Evolutionary conservation across 2,329 filamentous ascomycete genomes (phyloP), one percentile per base, ranked within the genome.

Genomic region (Graphiopsis chlorocephala): DNA sequence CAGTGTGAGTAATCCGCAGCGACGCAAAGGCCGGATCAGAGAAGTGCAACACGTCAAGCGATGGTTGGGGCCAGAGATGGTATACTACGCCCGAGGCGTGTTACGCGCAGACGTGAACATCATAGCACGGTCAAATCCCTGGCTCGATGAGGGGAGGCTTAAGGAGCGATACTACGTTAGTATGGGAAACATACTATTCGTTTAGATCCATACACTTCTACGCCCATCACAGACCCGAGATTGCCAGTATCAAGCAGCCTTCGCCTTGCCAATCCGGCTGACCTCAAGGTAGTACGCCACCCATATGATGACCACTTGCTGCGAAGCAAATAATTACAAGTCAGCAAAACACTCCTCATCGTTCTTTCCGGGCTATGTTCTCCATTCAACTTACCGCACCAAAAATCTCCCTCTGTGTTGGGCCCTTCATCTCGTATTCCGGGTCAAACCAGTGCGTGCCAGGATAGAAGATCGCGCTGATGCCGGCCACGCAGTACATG

Each of bases 381-480:
- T 38, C 3, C 38, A 42, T 42, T 42, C 8, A 31, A 45, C 38
- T 45, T 20, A 45, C 38, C 8, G 10, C n/a, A 2, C n/a, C 50
- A 31, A 78, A 78, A 7, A 71, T 55, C 31, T 65, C 73, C 31
- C 67, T 66, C 72, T 83, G 81, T 7, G 77, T 77, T 48, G 68
- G 68, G 28, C 70, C 68, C 3, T 74, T 74, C 15, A 76, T 75
- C 1, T 76, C 75, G 72, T 82, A 81, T 68, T 83, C 79, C 4
- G 80, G 81, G 75, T 84, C 82, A 20, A 76, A 71, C 63, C 76
- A 79, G 35, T 71, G 66, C 12, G 77, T 77, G 0, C 79, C 81
- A 0, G 82, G 82, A 68, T 84, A 84, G 38, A 82, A 67, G 20
- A 81, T 78, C 1, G 77, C 82, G 61, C 73, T 78, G 53, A 82